A percentile compares a stretch with the other conserved stretches of the same genome.
Evolutionary conservation across 495 filamentous ascomycete species (phyloP).

Genomic region (Podospora pseudocomata): DNA sequence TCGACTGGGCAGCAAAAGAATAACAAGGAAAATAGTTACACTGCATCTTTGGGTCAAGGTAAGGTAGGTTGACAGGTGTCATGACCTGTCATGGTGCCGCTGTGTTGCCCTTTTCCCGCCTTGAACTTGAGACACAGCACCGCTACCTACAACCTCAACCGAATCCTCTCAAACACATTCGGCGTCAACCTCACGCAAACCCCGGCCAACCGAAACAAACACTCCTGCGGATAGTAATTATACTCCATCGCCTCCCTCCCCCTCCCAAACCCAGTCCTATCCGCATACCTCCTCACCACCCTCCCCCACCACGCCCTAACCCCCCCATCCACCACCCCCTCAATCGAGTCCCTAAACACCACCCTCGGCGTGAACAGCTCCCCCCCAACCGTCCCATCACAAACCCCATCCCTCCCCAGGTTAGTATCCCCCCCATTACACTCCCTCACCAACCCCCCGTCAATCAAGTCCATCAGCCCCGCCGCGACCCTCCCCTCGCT

Average conservation of each 20-base stretch:
- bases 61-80: not conserved
- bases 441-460: not conserved
- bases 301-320: not conserved
- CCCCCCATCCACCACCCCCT: not conserved
- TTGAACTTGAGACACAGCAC: not conserved
- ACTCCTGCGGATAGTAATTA: constrained; percentile 4
- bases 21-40: not conserved
- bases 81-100: not conserved
- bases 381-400: not conserved
- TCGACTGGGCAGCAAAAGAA: not conserved
- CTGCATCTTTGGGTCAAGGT: not conserved
- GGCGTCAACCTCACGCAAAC: not conserved
- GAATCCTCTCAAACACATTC: not conserved
- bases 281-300: not conserved
- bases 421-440: not conserved
- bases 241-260: constrained; percentile 3
- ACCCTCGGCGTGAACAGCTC: not conserved
- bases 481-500: not conserved
- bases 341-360: not conserved
- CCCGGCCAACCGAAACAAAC: not conserved
- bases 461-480: constrained; percentile 1
- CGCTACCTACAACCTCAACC: not conserved
- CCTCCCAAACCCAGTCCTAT: not conserved
- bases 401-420: constrained; percentile 1
- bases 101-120: not conserved